phyloP scores from a whole-genome alignment of 768 basidiomycete genomes.

The Boletus subcaerulescens region DNA sequence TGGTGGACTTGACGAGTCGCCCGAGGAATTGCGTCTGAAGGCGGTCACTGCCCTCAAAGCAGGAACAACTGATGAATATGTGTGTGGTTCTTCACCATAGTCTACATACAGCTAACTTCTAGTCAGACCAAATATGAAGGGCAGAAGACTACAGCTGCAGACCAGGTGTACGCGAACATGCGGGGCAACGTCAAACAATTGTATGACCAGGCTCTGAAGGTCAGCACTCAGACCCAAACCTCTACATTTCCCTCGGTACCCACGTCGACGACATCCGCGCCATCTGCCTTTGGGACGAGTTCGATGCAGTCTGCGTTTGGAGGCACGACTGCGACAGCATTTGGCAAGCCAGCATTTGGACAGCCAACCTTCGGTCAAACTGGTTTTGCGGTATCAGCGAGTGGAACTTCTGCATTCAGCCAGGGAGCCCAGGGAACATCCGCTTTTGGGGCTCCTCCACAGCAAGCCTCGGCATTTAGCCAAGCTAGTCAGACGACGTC shows the following conservation, averaged over 20 bases:
- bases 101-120: neutral
- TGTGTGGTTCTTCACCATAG: conserved; percentile 35
- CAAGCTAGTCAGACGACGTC: conserved; percentile 34
- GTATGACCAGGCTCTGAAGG: conserved; percentile 51
- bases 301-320: conserved; percentile 34
- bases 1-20: conserved; percentile 63
- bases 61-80: conserved; percentile 65
- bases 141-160: conserved; percentile 51
- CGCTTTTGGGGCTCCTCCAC: conserved; percentile 35
- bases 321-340: conserved; percentile 19
- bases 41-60: conserved; percentile 54
- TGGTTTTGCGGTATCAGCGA: conserved; percentile 21
- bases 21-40: conserved; percentile 74
- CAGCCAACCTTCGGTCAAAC: conserved; percentile 41
- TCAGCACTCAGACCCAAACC: conserved; percentile 30
- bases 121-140: conserved; percentile 57
- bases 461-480: conserved; percentile 38
- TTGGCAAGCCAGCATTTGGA: conserved; percentile 34
- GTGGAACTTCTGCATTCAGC: conserved; percentile 23
- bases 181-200: conserved; percentile 47
- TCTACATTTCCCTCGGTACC: conserved; percentile 13
- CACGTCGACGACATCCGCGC: conserved; percentile 24
- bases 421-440: conserved; percentile 29
- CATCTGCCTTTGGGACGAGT: conserved; percentile 40
- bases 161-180: conserved; percentile 47